Evolutionary conservation across 805 yeast species (phyloP).

Genomic region (Tetrapisispora pingtungensis): DNA sequence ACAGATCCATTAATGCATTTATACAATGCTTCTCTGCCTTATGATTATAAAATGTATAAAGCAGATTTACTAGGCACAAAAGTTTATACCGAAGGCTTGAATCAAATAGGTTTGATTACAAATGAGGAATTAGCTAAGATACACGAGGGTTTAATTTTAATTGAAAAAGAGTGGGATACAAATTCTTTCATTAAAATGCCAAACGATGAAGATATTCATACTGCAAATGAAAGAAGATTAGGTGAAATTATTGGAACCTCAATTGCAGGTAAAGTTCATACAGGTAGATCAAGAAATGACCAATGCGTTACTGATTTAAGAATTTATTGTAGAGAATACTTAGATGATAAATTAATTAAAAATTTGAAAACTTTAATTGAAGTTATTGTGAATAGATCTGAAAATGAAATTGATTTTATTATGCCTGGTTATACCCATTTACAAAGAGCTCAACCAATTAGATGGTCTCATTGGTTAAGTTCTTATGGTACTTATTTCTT

Average conservation of each 20-base stretch:
- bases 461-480: constrained; percentile 98
- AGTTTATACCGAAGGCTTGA: constrained; percentile 81
- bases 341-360: constrained; percentile 45
- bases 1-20: constrained; percentile 96
- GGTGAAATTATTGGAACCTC: constrained; percentile 92
- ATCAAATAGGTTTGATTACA: constrained; percentile 66
- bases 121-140: constrained; percentile 66
- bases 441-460: constrained; percentile 98
- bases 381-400: constrained; percentile 66
- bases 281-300: constrained; percentile 98
- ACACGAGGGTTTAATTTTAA: constrained; percentile 67
- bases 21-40: constrained; percentile 93
- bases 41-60: constrained; percentile 87
- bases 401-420: constrained; percentile 74
- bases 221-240: constrained; percentile 95
- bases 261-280: constrained; percentile 95
- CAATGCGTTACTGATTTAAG: constrained; percentile 99
- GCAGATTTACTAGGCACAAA: constrained; percentile 92
- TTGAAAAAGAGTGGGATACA: constrained; percentile 78
- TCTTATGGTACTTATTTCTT: constrained; percentile 91
- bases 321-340: constrained; percentile 74
- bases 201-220: constrained; percentile 91
- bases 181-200: constrained; percentile 36
- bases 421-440: constrained; percentile 99
- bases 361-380: constrained; percentile 53